Conservation (phyloP, 371 early-diverging fungal genomes). For the Zychaea mexicana region DNA sequence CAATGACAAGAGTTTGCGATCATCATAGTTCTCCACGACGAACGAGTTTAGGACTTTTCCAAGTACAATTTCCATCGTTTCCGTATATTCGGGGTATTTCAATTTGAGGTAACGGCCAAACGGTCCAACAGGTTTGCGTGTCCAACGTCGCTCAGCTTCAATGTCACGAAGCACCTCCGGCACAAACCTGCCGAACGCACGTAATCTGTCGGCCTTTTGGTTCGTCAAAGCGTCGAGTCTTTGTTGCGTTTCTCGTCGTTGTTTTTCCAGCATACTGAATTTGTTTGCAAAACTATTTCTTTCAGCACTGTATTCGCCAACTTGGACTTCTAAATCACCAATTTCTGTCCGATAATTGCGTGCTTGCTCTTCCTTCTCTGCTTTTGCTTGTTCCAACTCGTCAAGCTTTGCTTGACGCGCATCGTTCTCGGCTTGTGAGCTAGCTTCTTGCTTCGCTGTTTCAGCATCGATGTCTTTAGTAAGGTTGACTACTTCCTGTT, state of each 20-base stretch:
- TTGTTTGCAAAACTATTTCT: not conserved
- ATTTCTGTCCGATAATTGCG: not conserved
- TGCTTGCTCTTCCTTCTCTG: constrained; percentile 7
- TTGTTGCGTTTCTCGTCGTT: constrained; percentile 3
- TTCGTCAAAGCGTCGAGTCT: constrained; percentile 27
- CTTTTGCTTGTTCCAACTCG: constrained; percentile 18
- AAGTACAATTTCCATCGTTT: constrained; percentile 73
- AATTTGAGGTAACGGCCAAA: constrained; percentile 76
- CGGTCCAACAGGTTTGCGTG: constrained; percentile 81
- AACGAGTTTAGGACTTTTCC: constrained; percentile 73
- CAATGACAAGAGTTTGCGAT: constrained; percentile 51
- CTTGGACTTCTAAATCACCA: not conserved
- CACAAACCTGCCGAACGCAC: constrained; percentile 72
- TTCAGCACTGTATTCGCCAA: not conserved
- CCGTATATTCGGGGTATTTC: constrained; percentile 62
- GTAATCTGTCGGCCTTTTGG: constrained; percentile 67
- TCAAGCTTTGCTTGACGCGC: constrained; percentile 45
- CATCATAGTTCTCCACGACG: constrained; percentile 75
- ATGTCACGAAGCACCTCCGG: constrained; percentile 73
- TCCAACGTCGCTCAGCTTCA: constrained; percentile 55
- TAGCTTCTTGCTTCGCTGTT: constrained; percentile 27
- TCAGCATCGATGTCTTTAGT: constrained; percentile 32
- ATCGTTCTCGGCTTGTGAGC: constrained; percentile 34
- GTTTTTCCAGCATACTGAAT: not conserved
- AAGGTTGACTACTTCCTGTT: constrained; percentile 16